These are phyloP conservation scores for Ganoderma sp. DNA, from an alignment of 1,284 basidiomycete species.

Conservation along the genomic window DNA sequence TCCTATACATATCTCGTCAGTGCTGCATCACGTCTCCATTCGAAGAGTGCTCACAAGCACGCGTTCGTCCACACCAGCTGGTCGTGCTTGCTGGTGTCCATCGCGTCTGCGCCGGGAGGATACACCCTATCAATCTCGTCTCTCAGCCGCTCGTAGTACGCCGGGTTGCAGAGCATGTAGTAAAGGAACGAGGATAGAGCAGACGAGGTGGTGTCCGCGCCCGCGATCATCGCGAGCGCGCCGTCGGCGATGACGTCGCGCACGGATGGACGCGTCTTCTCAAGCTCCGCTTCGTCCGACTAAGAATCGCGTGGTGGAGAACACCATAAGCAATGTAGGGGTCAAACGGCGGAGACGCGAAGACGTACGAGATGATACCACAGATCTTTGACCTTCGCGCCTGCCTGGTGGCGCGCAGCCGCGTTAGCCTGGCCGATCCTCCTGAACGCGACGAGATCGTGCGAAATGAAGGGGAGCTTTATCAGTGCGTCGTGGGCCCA, in stretches of 20 bases:
- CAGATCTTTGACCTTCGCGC: background rate
- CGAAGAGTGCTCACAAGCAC: no score
- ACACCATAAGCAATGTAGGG: background rate
- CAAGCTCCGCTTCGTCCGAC: background rate
- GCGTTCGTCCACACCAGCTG: background rate
- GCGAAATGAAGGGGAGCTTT: background rate
- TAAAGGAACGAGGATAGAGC: background rate
- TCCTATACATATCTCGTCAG: background rate
- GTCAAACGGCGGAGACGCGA: background rate
- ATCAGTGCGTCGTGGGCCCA: background rate
- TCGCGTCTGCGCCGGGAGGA: background rate
- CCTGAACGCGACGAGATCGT: background rate
- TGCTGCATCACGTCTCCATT: no score
- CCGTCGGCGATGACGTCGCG: background rate
- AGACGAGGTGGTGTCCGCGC: background rate
- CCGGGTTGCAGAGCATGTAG: background rate
- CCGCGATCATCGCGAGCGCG: background rate
- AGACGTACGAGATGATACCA: slow-evolving; percentile 1
- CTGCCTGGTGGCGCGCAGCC: background rate
- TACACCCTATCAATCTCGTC: background rate
- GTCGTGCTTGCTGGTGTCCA: background rate
- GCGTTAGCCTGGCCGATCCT: background rate
- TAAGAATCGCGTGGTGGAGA: background rate
- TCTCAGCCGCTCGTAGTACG: background rate
- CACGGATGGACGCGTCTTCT: background rate